Base-by-base conservation (phyloP, 2,329 filamentous ascomycete species). In the Mariannaea sp. region DNA sequence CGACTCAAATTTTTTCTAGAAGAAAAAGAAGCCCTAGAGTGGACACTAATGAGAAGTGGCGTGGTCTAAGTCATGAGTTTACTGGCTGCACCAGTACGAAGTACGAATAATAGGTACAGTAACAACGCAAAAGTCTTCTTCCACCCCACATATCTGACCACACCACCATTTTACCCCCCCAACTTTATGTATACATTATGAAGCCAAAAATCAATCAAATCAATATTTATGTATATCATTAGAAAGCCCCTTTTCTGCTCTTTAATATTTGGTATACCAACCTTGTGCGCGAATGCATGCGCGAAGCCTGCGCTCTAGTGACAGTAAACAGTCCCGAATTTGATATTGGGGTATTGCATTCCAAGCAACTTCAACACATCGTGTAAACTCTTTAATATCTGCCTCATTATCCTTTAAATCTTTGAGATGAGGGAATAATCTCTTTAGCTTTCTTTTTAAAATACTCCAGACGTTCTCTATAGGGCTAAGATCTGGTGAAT, bases 261-360 rank as follows among this genome's bases (percentile, higher is more conserved):
- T 26, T 49, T 30, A 54, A 49, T 54, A 44, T 44, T 40, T 45
- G 36, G 26, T 54, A 54, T 51, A 45, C 51, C 32, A 24, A 19
- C 24, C 44, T 14, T 22, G 13, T 9, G 32, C 30, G 3, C 35
- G 30, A 8, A 22, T 26, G 19, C 48, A 16, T 16, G 22, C 39
- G 12, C 14, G 22, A 7, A 51, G 30, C 3, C 41, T 20, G 7
- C 38, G 29, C 30, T 35, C 19, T 8, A 48, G 19, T 36, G 45
- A 49, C 3, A 38, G 14, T n/a, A 39, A 44, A 4, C 48, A 16
- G 27, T 32, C 30, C 44, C 8, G n/a, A 44, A 54, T 40, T 2
- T 19, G 33, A 4, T 33, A 10, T 10, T 26, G 27, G 26, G 13
- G 7, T 19, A 54, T 26, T 9, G 36, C 45, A 3, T 13, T 39